Base-by-base conservation (phyloP, 768 basidiomycete genomes). In the Trametes sanguinea region DNA sequence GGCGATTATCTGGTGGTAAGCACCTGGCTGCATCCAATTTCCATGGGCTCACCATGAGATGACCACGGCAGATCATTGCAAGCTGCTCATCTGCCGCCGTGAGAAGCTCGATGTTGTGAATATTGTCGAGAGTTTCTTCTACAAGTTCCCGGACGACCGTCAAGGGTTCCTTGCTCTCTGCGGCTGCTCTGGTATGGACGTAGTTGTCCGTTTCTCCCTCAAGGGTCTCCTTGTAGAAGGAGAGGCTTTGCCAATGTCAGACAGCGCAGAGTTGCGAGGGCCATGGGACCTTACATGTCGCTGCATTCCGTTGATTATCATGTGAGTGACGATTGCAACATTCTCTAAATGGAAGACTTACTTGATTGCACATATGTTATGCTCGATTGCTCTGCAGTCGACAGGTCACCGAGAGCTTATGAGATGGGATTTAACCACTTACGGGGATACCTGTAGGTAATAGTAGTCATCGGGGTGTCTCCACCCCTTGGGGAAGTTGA, bases 361-460 rank as follows among this genome's bases (percentile, higher is more conserved):
- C 57, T 58, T 58, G 43, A 51, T 33, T 2, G 40, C 10, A 42
- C 30, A 13, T 2, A 29, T 58, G n/a, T 27, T 42, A 17, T 51
- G 48, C 11, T 58, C 57, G 6, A 58, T 32, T n/a, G 39, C 17
- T 2, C 57, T 58, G 46, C 13, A 29, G 30, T 30, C 4, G 6
- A 29, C 22, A 30, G 32, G 32, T 33, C 11, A 37, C 33, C 7
- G 13, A 11, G 2, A 33, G 44, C 14, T 33, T 1, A 37, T 37
- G 35, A 37, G 35, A 11, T 37, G 6, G 11, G 22, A 37, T 6
- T 11, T 37, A 37, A 2, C 6, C 7, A 51, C 67, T 65, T 32
- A 68, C 67, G 77, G 22, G 78, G 35, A 80, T 60, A 72, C 72
- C 59, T 78, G 78, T 14, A 75, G 69, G 48, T 77, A 78, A 6